Evolutionary conservation across 1,139 yeast species (phyloP).

Genomic region (Magnusiomyces fungicola): DNA sequence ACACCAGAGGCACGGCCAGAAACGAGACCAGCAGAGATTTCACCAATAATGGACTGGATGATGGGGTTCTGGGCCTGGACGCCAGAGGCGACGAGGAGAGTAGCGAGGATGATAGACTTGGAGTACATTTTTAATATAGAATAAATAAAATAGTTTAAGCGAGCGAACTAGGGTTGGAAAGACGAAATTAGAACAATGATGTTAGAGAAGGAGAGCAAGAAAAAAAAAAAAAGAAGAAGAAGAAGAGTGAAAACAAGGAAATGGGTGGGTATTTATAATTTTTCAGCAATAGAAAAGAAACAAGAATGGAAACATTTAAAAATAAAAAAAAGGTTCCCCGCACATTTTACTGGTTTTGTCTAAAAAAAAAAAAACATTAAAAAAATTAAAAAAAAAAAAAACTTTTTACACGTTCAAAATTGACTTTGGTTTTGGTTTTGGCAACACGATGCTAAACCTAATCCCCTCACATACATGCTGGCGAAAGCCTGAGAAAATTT

Average conservation of each 20-base stretch:
- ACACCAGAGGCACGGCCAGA: constrained; percentile 16
- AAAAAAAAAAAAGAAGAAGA: not conserved
- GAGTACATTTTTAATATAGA: constrained; percentile 18
- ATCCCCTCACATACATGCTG: too few species aligned
- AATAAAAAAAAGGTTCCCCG: too few species aligned
- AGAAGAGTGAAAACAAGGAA: not conserved
- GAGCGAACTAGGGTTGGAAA: not conserved
- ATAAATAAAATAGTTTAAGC: not conserved
- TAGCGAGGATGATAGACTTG: constrained; percentile 14
- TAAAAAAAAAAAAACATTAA: too few species aligned
- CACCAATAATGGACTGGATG: constrained; percentile 14
- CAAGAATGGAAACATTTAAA: too few species aligned
- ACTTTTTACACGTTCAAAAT: not conserved
- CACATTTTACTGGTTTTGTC: too few species aligned
- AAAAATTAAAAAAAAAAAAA: too few species aligned
- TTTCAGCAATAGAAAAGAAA: too few species aligned
- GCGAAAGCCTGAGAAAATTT: too few species aligned
- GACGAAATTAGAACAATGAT: not conserved
- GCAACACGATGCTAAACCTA: too few species aligned
- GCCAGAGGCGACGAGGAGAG: constrained; percentile 15
- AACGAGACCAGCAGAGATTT: constrained; percentile 16
- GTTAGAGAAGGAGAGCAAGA: not conserved
- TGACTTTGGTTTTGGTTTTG: too few species aligned
- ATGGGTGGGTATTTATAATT: not conserved
- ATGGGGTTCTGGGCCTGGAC: constrained; percentile 16